phyloP scores from a whole-genome alignment of 2,329 filamentous ascomycete species.

The Neofusicoccum sp. region DNA sequence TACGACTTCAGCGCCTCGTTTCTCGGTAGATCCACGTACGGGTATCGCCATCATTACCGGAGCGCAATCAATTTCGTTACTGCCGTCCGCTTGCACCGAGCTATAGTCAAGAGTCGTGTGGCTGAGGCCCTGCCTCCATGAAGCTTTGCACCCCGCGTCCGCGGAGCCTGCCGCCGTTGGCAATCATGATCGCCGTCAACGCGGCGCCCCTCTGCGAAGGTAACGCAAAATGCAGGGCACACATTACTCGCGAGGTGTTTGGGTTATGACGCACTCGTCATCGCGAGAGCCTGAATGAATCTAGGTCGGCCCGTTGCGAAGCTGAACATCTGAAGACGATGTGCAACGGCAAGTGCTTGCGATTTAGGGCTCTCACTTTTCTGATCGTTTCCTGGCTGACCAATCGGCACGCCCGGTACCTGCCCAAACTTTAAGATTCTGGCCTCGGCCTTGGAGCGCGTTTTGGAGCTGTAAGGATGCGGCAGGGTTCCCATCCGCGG shows the following conservation, averaged over 20 bases:
- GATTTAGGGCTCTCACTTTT: neutral
- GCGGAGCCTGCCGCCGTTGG: neutral
- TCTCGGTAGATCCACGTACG: neutral
- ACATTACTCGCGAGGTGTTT: neutral
- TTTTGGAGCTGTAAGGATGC: neutral
- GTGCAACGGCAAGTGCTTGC: neutral
- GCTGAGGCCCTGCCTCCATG: neutral
- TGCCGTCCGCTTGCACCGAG: neutral
- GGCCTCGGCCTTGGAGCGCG: neutral
- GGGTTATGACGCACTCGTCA: neutral
- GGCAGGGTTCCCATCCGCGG: neutral
- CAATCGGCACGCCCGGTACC: constrained; percentile 4
- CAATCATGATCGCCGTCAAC: neutral
- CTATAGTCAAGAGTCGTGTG: neutral
- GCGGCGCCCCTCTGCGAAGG: neutral
- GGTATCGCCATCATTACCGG: neutral
- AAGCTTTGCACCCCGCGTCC: neutral
- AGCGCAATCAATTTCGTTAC: neutral
- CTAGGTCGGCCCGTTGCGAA: neutral
- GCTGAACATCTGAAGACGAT: neutral
- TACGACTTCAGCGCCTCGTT: neutral
- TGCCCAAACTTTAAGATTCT: neutral
- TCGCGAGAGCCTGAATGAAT: too few species aligned
- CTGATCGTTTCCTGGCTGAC: neutral
- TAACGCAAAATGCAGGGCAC: neutral